Percentiles rank a stretch among this genome's conserved stretches.
Evolutionary conservation across 495 filamentous ascomycete species (phyloP).

Genomic region (Penicillium pulvis): DNA sequence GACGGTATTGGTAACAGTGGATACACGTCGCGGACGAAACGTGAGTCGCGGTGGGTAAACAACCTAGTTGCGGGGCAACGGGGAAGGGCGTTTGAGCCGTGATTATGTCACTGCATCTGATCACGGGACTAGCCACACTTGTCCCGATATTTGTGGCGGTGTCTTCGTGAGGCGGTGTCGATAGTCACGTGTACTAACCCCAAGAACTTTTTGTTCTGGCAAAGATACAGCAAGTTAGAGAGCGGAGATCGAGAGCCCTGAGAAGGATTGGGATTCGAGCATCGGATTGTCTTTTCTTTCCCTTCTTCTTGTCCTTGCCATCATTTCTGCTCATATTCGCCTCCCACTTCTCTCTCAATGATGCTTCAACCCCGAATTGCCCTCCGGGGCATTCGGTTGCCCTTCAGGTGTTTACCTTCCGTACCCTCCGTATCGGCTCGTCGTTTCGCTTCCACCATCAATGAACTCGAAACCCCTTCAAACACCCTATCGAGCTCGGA

Average conservation of each 20-base stretch:
- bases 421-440: slow-evolving; percentile 41
- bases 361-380: slow-evolving; percentile 71
- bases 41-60: slow-evolving; percentile 27
- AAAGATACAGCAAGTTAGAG: not conserved
- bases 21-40: slow-evolving; percentile 26
- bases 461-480: slow-evolving; percentile 38
- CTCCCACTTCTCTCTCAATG: slow-evolving; percentile 12
- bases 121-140: not conserved
- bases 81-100: slow-evolving; percentile 10
- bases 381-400: slow-evolving; percentile 50
- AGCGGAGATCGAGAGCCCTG: slow-evolving; percentile 5
- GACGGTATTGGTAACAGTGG: slow-evolving; percentile 27
- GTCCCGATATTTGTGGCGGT: not conserved
- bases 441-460: slow-evolving; percentile 56
- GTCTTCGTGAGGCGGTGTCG: not conserved
- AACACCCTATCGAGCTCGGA: slow-evolving; percentile 31
- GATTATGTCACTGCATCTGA: slow-evolving; percentile 1
- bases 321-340: not conserved
- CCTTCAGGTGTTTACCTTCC: slow-evolving; percentile 45
- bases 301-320: not conserved
- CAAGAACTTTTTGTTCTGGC: slow-evolving; percentile 7
- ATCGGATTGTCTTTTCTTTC: slow-evolving; percentile 5
- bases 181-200: not conserved
- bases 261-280: slow-evolving; percentile 5
- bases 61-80: slow-evolving; percentile 14